Evolutionary conservation across 805 yeast genomes (phyloP).

Genomic region (Candida suzukii): DNA sequence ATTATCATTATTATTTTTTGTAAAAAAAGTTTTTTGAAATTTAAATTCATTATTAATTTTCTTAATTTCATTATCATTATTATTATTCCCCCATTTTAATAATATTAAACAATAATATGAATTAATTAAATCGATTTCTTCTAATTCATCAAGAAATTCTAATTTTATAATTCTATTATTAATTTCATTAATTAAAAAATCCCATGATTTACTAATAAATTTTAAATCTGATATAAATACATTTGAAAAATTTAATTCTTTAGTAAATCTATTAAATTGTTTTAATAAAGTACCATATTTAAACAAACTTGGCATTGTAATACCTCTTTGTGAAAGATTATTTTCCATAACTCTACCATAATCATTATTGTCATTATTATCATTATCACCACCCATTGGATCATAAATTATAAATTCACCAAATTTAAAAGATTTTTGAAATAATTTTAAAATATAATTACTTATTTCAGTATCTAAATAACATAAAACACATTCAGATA

Average conservation of each 20-base stretch:
- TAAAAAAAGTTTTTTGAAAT: neutral
- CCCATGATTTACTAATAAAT: constrained; percentile 34
- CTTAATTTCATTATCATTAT: too few relatives aligned
- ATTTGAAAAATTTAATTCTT: constrained; percentile 12
- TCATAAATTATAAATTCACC: constrained; percentile 49
- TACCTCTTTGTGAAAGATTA: constrained; percentile 55
- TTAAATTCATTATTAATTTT: neutral
- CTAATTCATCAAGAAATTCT: constrained; percentile 70
- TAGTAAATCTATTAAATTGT: constrained; percentile 31
- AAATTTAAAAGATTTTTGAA: constrained; percentile 22
- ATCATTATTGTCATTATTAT: constrained; percentile 1
- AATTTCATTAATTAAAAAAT: constrained; percentile 27
- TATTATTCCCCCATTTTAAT: constrained; percentile 17
- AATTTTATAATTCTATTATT: constrained; percentile 38
- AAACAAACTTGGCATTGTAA: constrained; percentile 50
- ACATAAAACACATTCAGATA: constrained; percentile 75
- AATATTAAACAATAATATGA: constrained; percentile 48
- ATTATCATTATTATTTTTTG: neutral
- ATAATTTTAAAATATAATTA: constrained; percentile 33
- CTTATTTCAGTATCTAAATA: constrained; percentile 51
- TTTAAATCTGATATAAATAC: constrained; percentile 40
- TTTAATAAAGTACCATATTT: constrained; percentile 39
- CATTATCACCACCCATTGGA: constrained; percentile 47
- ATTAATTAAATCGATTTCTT: constrained; percentile 57
- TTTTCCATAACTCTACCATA: constrained; percentile 66